These are phyloP conservation scores for Penicillium polonicum DNA, from an alignment of 2,329 filamentous ascomycete genomes.

Conservation along the genomic window DNA sequence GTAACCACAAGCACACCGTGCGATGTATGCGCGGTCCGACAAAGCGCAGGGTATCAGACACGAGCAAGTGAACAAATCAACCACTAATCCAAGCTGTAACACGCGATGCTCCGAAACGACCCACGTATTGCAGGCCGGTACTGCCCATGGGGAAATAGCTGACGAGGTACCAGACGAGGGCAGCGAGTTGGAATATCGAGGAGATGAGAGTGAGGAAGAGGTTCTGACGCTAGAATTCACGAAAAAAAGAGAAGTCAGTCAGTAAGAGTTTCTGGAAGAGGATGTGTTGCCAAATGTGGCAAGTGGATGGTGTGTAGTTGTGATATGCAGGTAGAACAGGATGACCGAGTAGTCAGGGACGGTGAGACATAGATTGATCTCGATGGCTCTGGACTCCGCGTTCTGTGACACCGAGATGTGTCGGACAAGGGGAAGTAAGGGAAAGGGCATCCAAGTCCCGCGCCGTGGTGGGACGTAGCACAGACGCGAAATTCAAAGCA, in stretches of 20 bases:
- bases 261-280: conserved; percentile 10
- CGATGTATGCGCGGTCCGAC: neutral
- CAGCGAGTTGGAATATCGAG: conserved; percentile 77
- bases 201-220: conserved; percentile 83
- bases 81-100: conserved; percentile 86
- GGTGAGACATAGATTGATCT: conserved; percentile 14
- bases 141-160: conserved; percentile 98
- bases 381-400: conserved; percentile 8
- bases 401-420: conserved; percentile 11
- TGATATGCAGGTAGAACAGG: conserved; percentile 10
- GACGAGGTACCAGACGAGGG: conserved; percentile 87
- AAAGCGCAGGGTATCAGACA: neutral
- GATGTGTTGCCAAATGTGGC: neutral
- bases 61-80: conserved; percentile 39
- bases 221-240: conserved; percentile 67
- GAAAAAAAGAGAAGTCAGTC: conserved; percentile 19
- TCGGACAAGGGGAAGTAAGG: conserved; percentile 7
- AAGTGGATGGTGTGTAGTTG: conserved; percentile 4
- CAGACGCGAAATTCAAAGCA: neutral
- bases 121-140: conserved; percentile 79
- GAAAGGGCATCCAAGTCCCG: conserved; percentile 5
- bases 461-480: conserved; percentile 3
- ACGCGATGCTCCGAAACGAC: conserved; percentile 78
- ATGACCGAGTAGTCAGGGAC: conserved; percentile 8
- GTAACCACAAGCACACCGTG: neutral